phyloP scores from a whole-genome alignment of 345 rosid species.

The Rhodomyrtus tomentosa region DNA sequence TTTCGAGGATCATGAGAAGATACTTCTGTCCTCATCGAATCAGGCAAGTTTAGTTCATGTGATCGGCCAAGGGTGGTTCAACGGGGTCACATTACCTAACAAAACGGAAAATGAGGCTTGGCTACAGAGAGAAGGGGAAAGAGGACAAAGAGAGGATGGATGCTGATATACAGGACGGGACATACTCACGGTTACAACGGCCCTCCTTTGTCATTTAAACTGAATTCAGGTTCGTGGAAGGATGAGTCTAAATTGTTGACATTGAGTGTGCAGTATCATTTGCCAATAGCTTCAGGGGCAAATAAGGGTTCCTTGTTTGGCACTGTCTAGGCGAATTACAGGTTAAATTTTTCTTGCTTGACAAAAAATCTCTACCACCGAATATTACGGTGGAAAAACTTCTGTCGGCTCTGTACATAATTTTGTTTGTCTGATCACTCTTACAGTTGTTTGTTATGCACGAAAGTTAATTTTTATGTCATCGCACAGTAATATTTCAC shows the following conservation, averaged over 20 bases:
- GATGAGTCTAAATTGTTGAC: no score
- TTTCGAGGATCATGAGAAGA: neutral
- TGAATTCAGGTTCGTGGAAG: no score
- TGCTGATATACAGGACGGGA: neutral
- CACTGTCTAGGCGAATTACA: neutral
- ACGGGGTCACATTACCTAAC: neutral
- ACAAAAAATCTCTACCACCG: neutral
- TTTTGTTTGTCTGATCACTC: no score
- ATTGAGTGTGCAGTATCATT: no score
- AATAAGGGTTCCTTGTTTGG: neutral
- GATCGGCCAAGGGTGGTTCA: neutral
- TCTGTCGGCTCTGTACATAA: no score
- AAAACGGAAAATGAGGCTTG: neutral
- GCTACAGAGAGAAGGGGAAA: neutral
- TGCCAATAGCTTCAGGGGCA: no score
- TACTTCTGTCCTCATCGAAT: neutral
- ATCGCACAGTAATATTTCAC: no score
- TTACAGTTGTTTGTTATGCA: no score
- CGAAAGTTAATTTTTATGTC: no score
- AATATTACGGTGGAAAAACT: no score
- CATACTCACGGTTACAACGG: fast-evolving
- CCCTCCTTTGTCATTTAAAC: neutral
- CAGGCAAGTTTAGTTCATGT: neutral
- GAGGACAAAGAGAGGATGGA: neutral
- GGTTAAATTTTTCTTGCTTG: neutral